phyloP scores from a whole-genome alignment of 768 basidiomycete genomes.

The Solioccasus polychromus region DNA sequence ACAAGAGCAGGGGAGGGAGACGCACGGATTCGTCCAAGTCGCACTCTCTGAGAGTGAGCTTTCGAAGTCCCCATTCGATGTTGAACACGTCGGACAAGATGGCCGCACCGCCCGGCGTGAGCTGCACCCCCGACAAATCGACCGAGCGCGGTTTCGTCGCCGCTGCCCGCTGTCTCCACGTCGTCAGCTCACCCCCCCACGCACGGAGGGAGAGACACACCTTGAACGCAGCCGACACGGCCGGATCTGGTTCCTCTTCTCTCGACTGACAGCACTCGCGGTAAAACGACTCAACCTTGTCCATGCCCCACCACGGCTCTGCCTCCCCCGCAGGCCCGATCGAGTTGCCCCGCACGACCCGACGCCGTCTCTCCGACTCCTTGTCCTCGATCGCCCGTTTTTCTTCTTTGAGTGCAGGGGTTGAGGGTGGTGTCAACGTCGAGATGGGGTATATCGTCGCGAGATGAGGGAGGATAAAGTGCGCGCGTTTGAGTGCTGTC shows the following conservation, averaged over 20 bases:
- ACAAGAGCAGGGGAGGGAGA: slow-evolving; percentile 1
- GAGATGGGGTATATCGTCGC: slow-evolving; percentile 91
- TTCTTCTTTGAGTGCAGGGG: slow-evolving; percentile 75
- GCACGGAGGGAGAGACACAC: slow-evolving; percentile 31
- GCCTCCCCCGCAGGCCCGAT: slow-evolving; percentile 30
- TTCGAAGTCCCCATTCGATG: slow-evolving; percentile 90
- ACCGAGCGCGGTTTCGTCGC: slow-evolving; percentile 62
- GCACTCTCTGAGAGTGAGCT: slow-evolving; percentile 82
- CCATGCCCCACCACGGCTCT: slow-evolving; percentile 81
- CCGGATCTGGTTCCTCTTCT: slow-evolving; percentile 66
- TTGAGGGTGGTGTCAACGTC: slow-evolving; percentile 78
- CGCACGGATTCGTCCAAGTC: slow-evolving; percentile 78
- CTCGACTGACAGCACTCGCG: slow-evolving; percentile 78
- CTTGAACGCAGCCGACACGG: slow-evolving; percentile 69
- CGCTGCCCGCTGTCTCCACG: slow-evolving; percentile 44
- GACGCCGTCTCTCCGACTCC: slow-evolving; percentile 64
- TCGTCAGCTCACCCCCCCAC: background rate
- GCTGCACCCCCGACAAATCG: slow-evolving; percentile 76
- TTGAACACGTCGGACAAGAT: slow-evolving; percentile 88
- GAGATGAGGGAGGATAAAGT: slow-evolving; percentile 87
- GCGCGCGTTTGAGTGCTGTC: slow-evolving; percentile 80
- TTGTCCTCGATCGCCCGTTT: slow-evolving; percentile 75
- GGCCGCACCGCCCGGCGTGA: slow-evolving; percentile 66
- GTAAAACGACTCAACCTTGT: slow-evolving; percentile 84
- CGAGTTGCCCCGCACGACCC: slow-evolving; percentile 60